phyloP scores from a whole-genome alignment of 371 early-diverging fungal genomes.

The Umbelopsis sp. region DNA sequence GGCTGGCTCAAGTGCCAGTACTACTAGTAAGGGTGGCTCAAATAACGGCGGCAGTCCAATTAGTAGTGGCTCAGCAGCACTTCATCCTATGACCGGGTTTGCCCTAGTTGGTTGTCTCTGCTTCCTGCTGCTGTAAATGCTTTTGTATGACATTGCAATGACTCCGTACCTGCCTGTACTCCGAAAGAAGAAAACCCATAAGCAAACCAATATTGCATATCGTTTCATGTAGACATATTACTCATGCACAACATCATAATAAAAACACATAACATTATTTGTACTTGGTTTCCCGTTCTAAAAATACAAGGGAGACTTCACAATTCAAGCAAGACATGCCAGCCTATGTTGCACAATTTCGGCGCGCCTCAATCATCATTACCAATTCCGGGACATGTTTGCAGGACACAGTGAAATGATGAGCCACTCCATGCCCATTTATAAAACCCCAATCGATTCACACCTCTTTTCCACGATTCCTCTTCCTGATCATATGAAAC shows the following conservation, averaged over 20 bases:
- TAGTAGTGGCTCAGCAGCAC: too few species aligned
- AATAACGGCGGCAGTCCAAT: too few species aligned
- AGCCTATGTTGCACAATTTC: background rate
- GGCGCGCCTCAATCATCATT: slow-evolving; percentile 7
- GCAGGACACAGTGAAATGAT: too few species aligned
- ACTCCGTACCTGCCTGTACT: too few species aligned
- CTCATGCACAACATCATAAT: too few species aligned
- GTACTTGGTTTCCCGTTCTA: background rate
- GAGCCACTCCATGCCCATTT: too few species aligned
- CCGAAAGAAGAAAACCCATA: too few species aligned
- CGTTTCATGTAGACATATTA: too few species aligned
- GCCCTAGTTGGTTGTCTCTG: background rate
- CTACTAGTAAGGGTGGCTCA: background rate
- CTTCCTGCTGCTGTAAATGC: background rate
- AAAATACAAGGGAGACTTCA: background rate
- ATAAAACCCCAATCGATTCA: background rate
- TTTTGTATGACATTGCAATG: background rate
- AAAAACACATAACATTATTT: too few species aligned
- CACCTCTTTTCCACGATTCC: background rate
- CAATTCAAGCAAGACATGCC: background rate
- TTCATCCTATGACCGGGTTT: background rate
- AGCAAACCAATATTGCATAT: too few species aligned
- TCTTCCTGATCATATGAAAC: background rate
- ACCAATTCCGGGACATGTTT: background rate
- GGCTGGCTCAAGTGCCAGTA: background rate